Evolutionary conservation across 2,329 filamentous ascomycete species (phyloP).

Genomic region (Pyricularia pennisetigena): DNA sequence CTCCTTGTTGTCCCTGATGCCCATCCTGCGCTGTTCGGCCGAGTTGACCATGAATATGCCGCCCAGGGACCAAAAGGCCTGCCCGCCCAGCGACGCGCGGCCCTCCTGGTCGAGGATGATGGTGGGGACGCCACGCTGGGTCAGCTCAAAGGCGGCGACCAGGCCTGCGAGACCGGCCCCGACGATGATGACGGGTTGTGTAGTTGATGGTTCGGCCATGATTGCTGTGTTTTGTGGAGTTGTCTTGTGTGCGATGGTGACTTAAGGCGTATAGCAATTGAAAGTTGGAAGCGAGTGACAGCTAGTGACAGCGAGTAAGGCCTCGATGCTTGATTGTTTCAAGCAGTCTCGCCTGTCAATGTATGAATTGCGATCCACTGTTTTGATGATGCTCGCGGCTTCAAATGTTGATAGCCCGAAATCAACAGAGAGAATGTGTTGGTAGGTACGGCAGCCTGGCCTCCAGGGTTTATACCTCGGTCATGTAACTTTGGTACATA

Average conservation of each 20-base stretch:
- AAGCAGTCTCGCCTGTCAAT: background rate
- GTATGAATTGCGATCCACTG: background rate
- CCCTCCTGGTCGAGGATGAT: slow-evolving; percentile 51
- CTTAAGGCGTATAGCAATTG: background rate
- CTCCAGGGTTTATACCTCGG: background rate
- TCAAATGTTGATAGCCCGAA: background rate
- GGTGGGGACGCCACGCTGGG: slow-evolving; percentile 35
- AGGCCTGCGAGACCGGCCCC: slow-evolving; percentile 50
- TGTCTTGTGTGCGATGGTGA: background rate
- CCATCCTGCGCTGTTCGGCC: slow-evolving; percentile 43
- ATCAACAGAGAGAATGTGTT: background rate
- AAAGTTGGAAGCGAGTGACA: background rate
- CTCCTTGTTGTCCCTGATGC: slow-evolving; percentile 46
- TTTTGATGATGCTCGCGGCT: background rate
- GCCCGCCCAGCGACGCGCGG: slow-evolving; percentile 44
- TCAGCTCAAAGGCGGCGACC: slow-evolving; percentile 47
- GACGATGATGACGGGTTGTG: slow-evolving; percentile 40
- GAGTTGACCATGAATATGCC: slow-evolving; percentile 52
- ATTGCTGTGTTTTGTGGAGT: background rate
- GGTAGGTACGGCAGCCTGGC: background rate
- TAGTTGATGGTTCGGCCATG: background rate
- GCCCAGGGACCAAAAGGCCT: slow-evolving; percentile 55
- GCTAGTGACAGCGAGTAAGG: background rate
- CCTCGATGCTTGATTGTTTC: background rate
- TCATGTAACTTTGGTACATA: background rate